Evolutionary conservation across 306 rosid genomes (phyloP).

Genomic region (Lagenaria siceraria): DNA sequence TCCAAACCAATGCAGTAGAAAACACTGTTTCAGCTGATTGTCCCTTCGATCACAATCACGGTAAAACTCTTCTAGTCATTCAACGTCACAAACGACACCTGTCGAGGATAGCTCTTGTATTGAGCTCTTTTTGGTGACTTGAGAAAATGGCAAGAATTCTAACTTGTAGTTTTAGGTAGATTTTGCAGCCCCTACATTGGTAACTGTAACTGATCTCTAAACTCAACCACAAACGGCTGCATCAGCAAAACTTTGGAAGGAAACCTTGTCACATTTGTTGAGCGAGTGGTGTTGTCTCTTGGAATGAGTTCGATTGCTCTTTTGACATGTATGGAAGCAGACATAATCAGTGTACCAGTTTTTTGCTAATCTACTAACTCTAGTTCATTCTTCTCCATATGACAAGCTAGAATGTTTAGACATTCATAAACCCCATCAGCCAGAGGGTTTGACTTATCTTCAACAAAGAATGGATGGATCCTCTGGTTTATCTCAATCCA

Average conservation of each 20-base stretch:
- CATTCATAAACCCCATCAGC: conserved; percentile 36
- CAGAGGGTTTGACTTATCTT: conserved; percentile 44
- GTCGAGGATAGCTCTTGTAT: conserved; percentile 9
- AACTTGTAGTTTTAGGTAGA: conserved; percentile 19
- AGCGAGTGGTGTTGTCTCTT: conserved; percentile 6
- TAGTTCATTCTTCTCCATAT: conserved; percentile 42
- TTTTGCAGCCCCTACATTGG: conserved; percentile 6
- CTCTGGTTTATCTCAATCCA: conserved; percentile 63
- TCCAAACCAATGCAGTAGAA: conserved; percentile 20
- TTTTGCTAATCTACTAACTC: neutral
- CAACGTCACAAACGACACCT: conserved; percentile 19
- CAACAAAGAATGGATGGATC: conserved; percentile 52
- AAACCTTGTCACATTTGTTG: neutral
- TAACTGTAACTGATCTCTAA: no score
- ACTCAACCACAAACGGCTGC: neutral
- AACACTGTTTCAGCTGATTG: neutral
- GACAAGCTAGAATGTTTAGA: conserved; percentile 38
- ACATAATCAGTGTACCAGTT: neutral
- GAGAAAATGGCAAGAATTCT: neutral
- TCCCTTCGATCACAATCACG: conserved; percentile 14
- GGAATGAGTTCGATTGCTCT: conserved; percentile 4
- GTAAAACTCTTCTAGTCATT: conserved; percentile 20
- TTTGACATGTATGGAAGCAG: neutral
- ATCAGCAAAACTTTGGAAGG: neutral
- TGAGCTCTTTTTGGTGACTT: neutral